phyloP scores from a whole-genome alignment of 805 yeast genomes.

The Cyberlindnera xylosilytica region DNA sequence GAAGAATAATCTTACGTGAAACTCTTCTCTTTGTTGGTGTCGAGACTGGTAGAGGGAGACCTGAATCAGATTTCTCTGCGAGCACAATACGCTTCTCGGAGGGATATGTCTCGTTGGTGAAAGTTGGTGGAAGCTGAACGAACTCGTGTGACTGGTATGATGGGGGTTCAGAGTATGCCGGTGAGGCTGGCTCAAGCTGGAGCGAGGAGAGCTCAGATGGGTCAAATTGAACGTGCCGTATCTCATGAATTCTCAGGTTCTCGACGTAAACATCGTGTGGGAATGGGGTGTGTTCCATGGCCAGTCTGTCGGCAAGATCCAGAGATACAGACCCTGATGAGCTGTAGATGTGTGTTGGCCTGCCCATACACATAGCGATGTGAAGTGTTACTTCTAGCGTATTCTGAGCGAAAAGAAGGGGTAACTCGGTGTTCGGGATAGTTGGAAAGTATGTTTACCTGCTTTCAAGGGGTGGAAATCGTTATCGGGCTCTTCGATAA shows the following conservation, averaged over 20 bases:
- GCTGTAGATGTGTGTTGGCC: constrained; percentile 8
- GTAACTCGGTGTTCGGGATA: too few species aligned
- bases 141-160: not conserved
- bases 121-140: too few species aligned
- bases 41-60: not conserved
- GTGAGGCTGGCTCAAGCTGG: too few species aligned
- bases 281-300: not conserved
- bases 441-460: too few species aligned
- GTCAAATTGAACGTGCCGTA: constrained; percentile 14
- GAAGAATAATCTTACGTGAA: too few species aligned
- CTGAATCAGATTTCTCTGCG: not conserved
- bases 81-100: not conserved
- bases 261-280: constrained; percentile 14
- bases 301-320: not conserved
- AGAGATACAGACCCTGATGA: not conserved
- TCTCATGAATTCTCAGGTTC: constrained; percentile 7
- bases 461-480: too few species aligned
- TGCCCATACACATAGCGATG: constrained; percentile 15
- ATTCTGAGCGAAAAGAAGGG: too few species aligned
- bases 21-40: not conserved
- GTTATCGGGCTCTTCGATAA: too few species aligned
- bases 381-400: too few species aligned
- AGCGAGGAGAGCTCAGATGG: constrained; percentile 1
- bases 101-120: not conserved
- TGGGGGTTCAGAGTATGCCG: too few species aligned